Evolutionary conservation across 2,329 filamentous ascomycete genomes (phyloP).

Genomic region (Penicillium sclerotigenum): DNA sequence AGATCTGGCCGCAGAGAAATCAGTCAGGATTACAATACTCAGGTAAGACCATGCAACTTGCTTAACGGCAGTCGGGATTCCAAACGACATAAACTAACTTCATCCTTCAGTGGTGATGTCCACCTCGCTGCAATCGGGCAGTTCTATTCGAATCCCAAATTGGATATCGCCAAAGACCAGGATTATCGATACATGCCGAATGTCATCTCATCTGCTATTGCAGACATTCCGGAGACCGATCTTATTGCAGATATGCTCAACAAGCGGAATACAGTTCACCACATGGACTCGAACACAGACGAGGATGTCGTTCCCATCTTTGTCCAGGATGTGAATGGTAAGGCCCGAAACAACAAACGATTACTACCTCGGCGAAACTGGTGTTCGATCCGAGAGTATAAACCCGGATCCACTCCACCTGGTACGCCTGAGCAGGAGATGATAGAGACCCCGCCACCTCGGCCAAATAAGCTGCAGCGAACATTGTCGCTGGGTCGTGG

Average conservation of each 20-base stretch:
- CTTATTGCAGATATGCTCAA: slow-evolving; percentile 89
- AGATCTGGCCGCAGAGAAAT: slow-evolving; percentile 88
- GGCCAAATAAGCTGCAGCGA: slow-evolving; percentile 48
- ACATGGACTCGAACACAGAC: slow-evolving; percentile 69
- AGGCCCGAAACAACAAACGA: slow-evolving; percentile 83
- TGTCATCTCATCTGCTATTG: slow-evolving; percentile 88
- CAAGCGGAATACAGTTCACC: slow-evolving; percentile 76
- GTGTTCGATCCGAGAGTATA: slow-evolving; percentile 86
- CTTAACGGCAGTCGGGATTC: not conserved
- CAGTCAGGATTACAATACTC: slow-evolving; percentile 84
- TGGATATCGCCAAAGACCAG: slow-evolving; percentile 77
- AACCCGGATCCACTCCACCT: slow-evolving; percentile 71
- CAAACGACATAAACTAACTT: not conserved
- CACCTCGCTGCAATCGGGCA: slow-evolving; percentile 79
- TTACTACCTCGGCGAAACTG: slow-evolving; percentile 89
- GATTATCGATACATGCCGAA: slow-evolving; percentile 98
- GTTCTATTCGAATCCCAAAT: slow-evolving; percentile 88
- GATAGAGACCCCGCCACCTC: slow-evolving; percentile 28
- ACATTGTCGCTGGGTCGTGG: slow-evolving; percentile 61
- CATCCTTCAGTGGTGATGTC: slow-evolving; percentile 70
- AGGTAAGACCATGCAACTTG: slow-evolving; percentile 48
- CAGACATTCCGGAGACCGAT: slow-evolving; percentile 83
- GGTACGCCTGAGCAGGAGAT: slow-evolving; percentile 57
- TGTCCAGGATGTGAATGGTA: slow-evolving; percentile 81
- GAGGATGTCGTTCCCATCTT: slow-evolving; percentile 97